Percentiles rank a stretch among this genome's conserved stretches.
phyloP scores from a whole-genome alignment of 116 monocot genomes.

The Cymodocea nodosa region DNA sequence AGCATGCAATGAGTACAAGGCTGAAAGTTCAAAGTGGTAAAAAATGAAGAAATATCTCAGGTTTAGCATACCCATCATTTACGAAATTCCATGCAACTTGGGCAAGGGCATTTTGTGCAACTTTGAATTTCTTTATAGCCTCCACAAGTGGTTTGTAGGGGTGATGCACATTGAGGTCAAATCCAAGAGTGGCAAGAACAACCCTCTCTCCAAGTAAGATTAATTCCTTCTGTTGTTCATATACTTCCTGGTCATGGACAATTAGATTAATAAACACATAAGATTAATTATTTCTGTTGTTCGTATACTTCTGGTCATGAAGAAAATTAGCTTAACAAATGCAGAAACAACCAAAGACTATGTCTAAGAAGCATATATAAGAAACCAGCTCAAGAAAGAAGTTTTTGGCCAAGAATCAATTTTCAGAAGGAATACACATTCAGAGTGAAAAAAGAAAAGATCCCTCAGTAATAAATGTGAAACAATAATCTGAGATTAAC shows the following conservation, averaged over 20 bases:
- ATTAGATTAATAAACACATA: not conserved
- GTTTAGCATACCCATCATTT: constrained; percentile 32
- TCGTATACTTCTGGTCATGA: no score
- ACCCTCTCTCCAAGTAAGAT: constrained; percentile 24
- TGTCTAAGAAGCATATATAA: not conserved
- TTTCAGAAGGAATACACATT: not conserved
- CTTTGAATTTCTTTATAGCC: constrained; percentile 34
- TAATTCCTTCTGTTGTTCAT: constrained; percentile 32
- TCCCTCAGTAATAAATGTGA: not conserved
- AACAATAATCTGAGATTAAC: no score
- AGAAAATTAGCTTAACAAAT: no score
- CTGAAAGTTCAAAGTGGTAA: not conserved
- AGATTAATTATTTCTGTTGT: no score
- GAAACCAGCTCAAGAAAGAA: not conserved
- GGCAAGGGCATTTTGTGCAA: constrained; percentile 30
- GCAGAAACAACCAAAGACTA: not conserved
- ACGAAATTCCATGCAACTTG: constrained; percentile 43
- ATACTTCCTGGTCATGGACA: constrained; percentile 20
- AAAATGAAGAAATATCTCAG: not conserved
- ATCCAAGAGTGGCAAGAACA: constrained; percentile 28
- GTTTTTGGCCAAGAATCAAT: not conserved
- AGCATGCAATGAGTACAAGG: constrained; percentile 5
- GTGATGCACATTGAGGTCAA: constrained; percentile 38
- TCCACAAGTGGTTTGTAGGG: constrained; percentile 34
- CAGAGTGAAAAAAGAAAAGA: not conserved